Percentiles rank a stretch among this genome's conserved stretches.
Conservation (phyloP, 441 rosid species). For the Pelargonium myrrhifolium region DNA sequence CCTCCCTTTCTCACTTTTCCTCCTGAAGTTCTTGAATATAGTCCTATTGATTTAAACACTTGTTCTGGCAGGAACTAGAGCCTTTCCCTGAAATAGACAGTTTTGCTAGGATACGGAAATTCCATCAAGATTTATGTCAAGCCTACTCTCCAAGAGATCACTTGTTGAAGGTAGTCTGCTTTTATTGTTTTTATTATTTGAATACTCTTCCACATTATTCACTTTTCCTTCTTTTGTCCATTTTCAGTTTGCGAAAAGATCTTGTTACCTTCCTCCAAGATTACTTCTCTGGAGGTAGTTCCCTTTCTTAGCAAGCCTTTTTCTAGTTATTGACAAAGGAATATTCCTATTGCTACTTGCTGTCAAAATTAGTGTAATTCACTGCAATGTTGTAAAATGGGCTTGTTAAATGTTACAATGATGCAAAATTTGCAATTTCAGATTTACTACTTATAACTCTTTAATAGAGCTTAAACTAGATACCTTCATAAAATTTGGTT, state of each 20-base stretch:
- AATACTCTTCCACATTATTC: conserved; percentile 15
- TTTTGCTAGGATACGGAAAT: conserved; percentile 52
- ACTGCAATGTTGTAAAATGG: not conserved
- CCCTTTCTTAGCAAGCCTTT: conserved; percentile 11
- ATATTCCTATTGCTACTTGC: conserved; percentile 4
- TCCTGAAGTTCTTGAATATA: conserved; percentile 12
- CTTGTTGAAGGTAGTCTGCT: conserved; percentile 57
- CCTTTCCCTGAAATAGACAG: conserved; percentile 66
- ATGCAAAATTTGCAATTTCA: conserved; percentile 13
- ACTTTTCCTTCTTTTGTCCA: conserved; percentile 17
- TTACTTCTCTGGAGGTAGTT: conserved; percentile 65
- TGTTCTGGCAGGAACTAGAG: conserved; percentile 65
- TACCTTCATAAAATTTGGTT: conserved; percentile 19
- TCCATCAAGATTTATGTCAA: conserved; percentile 53
- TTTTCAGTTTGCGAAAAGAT: conserved; percentile 73
- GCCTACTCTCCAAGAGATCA: conserved; percentile 74
- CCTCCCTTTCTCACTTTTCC: conserved; percentile 5
- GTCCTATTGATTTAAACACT: conserved; percentile 15
- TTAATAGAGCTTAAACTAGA: conserved; percentile 9
- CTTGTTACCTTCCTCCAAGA: conserved; percentile 81
- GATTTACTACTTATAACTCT: not conserved
- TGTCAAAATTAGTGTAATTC: conserved; percentile 3
- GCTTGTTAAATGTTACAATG: conserved; percentile 5
- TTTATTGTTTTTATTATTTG: conserved; percentile 14
- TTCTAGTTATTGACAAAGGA: conserved; percentile 8